Conservation (phyloP, 352 stramenopile species). For the Nannochloropsis limnetica region DNA sequence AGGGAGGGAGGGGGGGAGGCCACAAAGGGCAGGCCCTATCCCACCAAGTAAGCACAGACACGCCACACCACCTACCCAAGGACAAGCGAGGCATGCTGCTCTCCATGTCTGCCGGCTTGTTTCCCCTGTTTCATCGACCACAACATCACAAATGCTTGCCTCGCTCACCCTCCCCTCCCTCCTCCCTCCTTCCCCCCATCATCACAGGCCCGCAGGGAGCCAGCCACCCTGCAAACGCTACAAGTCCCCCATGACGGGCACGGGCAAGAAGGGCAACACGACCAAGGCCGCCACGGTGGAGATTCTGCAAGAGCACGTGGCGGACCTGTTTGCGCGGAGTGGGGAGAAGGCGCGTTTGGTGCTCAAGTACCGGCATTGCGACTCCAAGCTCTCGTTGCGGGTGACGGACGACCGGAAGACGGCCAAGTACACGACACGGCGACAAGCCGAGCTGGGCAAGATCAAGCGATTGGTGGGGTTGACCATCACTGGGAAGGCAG, state of each 20-base stretch:
- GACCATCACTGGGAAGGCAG: not conserved
- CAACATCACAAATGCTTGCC: not conserved
- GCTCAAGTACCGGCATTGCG: conserved; percentile 25
- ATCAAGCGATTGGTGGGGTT: not conserved
- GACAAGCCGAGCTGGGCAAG: not conserved
- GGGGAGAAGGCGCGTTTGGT: not conserved
- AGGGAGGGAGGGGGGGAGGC: not conserved
- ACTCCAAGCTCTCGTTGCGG: conserved; percentile 25
- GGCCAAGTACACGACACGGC: conserved; percentile 10
- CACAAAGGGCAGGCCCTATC: not conserved
- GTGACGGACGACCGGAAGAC: conserved; percentile 23
- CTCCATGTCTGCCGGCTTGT: not conserved
- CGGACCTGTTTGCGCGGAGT: not conserved
- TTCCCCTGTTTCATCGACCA: not conserved
- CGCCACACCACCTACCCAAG: not conserved
- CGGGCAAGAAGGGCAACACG: not conserved
- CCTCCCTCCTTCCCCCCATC: not conserved
- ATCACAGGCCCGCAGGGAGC: not conserved
- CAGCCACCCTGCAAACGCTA: not conserved
- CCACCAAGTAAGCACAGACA: not conserved
- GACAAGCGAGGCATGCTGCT: not conserved
- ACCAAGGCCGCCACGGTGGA: not conserved
- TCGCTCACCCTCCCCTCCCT: not conserved
- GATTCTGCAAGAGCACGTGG: conserved; percentile 14
- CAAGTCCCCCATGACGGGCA: not conserved